Evolutionary conservation across 2,329 filamentous ascomycete genomes (phyloP), one percentile per base, ranked within the genome.

Genomic region (Cytospora piceae): DNA sequence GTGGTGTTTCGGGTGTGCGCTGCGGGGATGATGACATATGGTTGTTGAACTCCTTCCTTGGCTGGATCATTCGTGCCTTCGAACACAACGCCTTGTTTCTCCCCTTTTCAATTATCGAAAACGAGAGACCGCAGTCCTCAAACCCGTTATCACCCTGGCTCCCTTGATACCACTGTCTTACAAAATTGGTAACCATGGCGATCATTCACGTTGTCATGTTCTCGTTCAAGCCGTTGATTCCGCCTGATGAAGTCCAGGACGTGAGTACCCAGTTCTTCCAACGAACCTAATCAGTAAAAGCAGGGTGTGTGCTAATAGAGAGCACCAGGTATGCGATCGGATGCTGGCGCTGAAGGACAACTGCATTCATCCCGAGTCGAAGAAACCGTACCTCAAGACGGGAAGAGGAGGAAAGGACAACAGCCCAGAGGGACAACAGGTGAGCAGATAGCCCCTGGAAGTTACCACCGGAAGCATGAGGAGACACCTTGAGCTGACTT

Each of bases 131-230:
- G 1, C 22, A 4, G n/a, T 49, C n/a, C 11, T 49, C 46, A 24
- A 12, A 42, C 11, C 39, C 39, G 4, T 17, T 20, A 20, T 1
- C 22, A 4, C n/a, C 20, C 17, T 49, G 5, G 4, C n/a, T 22
- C 34, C 34, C n/a, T 22, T 24, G n/a, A 20, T 20, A 17, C 17
- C 22, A 22, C 9, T 27, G 1, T 29, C 27, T 29, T 29, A 29
- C 27, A 5, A 27, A n/a, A 17, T 2, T 32, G 17, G 3, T n/a
- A 2, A 31, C 3, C 3, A 90, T 90, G 88, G 73, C 86, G 0
- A 81, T 91, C 70, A 79, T 85, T n/a, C 90, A 92, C 73, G 83
- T 91, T 59, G 88, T 92, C 3, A 78, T 90, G 31, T 89, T 91
- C 71, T 81, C 86, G 67, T 90, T 90, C 79, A 88, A 88, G 72